Conservation (phyloP, 2,329 filamentous ascomycete species). For the Sclerotinia spermophila region DNA sequence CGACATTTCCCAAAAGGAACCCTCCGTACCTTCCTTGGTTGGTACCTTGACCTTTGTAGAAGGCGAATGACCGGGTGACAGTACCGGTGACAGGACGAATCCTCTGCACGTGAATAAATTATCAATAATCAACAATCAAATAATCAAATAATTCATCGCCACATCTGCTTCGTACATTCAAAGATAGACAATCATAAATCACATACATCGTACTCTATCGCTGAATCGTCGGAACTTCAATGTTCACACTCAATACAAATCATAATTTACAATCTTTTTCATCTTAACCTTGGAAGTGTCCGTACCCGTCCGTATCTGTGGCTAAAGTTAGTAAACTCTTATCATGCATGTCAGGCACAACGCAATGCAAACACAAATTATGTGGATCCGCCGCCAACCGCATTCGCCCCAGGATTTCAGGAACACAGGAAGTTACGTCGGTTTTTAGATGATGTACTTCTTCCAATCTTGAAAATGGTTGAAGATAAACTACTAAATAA, state of each 20-base stretch:
- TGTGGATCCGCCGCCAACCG: slow-evolving; percentile 11
- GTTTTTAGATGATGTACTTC: too few relatives aligned
- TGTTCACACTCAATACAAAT: not conserved
- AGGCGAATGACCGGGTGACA: too few relatives aligned
- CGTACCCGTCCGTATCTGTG: too few relatives aligned
- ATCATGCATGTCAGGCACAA: not conserved
- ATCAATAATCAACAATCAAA: too few relatives aligned
- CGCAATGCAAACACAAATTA: not conserved
- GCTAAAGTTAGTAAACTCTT: too few relatives aligned
- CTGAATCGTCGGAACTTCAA: not conserved
- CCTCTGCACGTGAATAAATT: too few relatives aligned
- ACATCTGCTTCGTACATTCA: too few relatives aligned
- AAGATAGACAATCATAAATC: too few relatives aligned
- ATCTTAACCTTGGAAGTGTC: not conserved
- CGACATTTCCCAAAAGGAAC: slow-evolving; percentile 3
- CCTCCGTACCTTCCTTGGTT: not conserved
- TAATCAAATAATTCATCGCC: not conserved
- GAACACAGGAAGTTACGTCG: not conserved
- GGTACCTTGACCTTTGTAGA: not conserved
- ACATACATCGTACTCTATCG: too few relatives aligned
- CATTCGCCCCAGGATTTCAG: slow-evolving; percentile 12
- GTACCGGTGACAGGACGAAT: not conserved
- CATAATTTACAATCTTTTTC: too few relatives aligned
- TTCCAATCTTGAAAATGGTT: not conserved
- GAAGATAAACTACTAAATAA: not conserved